Evolutionary conservation across 2,329 filamentous ascomycete species (phyloP), one percentile per base, ranked within the genome.

Genomic region (Microdochium paspali): DNA sequence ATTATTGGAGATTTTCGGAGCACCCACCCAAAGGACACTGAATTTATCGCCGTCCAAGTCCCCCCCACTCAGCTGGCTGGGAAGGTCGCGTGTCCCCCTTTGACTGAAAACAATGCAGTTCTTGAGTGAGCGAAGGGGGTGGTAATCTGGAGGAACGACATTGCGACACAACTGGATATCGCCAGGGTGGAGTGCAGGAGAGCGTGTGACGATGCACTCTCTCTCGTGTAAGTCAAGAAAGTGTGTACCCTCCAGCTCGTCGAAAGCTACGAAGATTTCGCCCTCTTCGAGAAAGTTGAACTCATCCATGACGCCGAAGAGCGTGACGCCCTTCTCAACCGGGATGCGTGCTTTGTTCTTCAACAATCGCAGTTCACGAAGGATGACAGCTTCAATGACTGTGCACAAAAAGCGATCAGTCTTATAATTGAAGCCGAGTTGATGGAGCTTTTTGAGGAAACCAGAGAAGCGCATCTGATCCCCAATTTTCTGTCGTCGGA

Each of bases 221-320:
- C 73, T 68, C 2, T 64, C 55, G 0, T 58, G 48, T 0, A 75
- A 52, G 10, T 63, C 54, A 15, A 67, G 51, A 2, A 58, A 52
- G 3, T 59, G 49, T 24, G n/a, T 57, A 44, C 51, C 52, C 2
- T 49, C 21, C 10, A 55, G 56, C 32, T 61, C 68, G 43, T 80
- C 70, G 31, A 76, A 79, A 0, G 77, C 75, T 46, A 86, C 75
- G 54, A 82, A 90, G 0, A 91, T 75, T 52, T 94, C 71, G 1
- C 77, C 76, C 57, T 87, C 81, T 10, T 74, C 53, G 0, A 95
- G 69, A 30, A 74, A 77, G 0, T 77, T 79, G 0, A 85, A 89
- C 62, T 94, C 88, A 51, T 95, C 89, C 79, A 93, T 86, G 45
- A 94, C 73, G 0, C 89, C 89, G 54, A 89, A 90, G 0, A 94